Base-by-base conservation (phyloP, 2,329 filamentous ascomycete genomes). In the Penicillium expansum region DNA sequence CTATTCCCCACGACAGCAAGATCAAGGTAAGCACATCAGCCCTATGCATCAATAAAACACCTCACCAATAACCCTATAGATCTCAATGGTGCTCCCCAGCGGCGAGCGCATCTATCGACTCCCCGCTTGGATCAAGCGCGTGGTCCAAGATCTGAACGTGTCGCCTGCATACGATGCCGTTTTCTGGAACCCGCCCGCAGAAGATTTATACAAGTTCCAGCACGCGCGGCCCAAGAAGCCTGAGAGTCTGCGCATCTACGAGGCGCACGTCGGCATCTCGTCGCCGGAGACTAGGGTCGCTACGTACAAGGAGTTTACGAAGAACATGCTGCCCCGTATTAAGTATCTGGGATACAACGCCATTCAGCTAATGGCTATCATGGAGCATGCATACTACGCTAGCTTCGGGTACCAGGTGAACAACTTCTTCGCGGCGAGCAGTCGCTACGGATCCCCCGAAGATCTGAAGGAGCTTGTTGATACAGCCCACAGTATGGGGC, bases 361-460 rank as follows among this genome's bases (percentile, higher is more conserved):
- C 53, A 97, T 99, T 65, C 94, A 99, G 74, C 82, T 99, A 62
- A 99, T 99, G 94, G 94, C 94, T 44, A 83, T 99, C 71, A 99
- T 99, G 93, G 94, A 99, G 73, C 94, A 99, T 76, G 94, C 94
- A 48, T 99, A 99, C 81, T 99, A 99, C 74, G 94, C 94, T 68
- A 97, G 93, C 71, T 99, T 99, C 69, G 94, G 94, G 45, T 99
- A 99, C 75, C 94, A 99, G 76, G 86, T 99, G 77, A 99, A 97
- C 80, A 97, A 90, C 76, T 99, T 99, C 81, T 99, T 97, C 69
- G 94, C 94, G 29, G 92, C 93, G 13, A 97, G 92, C 76, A 97
- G 93, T 74, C 87, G 94, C 61, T 99, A 96, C 71, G 94, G 94
- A 41, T 84, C 87, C 0, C 94, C 94, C 0, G 94, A 99, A 70